Evolutionary conservation across 208 protist genomes (phyloP), one percentile per base, ranked within the genome.

Genomic region (Wallacemonas rigidus): DNA sequence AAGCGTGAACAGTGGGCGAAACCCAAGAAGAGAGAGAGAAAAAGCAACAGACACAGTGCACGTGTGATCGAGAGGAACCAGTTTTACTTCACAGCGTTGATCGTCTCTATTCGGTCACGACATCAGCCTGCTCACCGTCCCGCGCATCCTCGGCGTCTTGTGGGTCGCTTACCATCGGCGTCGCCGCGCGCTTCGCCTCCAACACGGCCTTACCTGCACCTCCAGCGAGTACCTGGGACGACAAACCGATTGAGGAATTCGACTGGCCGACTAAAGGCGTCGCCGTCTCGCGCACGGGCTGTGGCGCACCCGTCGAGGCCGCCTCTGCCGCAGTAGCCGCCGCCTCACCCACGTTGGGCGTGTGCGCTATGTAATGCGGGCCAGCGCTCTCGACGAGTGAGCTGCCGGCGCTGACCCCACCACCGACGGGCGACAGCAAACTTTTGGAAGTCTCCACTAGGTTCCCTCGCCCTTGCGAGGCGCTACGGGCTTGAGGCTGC

Each of bases 171-270:
- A 41, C 56, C 5, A 38, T n/a, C 43, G 55, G 44, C 5, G 53
- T 48, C 15, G 39, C 44, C 26, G 35, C 71, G 26, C 72, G 69
- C 64, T 80, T 80, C 50, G 64, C 58, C 15, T 73, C 53, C 35
- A 84, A 48, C 17, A 84, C 39, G 7, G 71, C 56, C 54, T 76
- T 80, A 26, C 54, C 76, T 2, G 70, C 69, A 2, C 72, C 72
- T 56, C 79, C 71, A 36, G 75, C 53, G 51, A 69, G 43, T n/a
- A 47, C 53, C 15, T 67, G 60, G 3, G 60, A 62, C 17, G 56
- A 62, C 36, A 62, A 43, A 9, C 56, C 56, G 8, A 62, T 17
- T 0, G 8, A 26, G 3, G 60, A 67, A 12, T 67, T n/a, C 6
- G 43, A 51, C 60, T 51, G 38, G 47, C 43, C 56, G 3, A 38